These are phyloP conservation scores for Polyplosphaeria fusca DNA, from an alignment of 495 filamentous ascomycete species.

Conservation along the genomic window DNA sequence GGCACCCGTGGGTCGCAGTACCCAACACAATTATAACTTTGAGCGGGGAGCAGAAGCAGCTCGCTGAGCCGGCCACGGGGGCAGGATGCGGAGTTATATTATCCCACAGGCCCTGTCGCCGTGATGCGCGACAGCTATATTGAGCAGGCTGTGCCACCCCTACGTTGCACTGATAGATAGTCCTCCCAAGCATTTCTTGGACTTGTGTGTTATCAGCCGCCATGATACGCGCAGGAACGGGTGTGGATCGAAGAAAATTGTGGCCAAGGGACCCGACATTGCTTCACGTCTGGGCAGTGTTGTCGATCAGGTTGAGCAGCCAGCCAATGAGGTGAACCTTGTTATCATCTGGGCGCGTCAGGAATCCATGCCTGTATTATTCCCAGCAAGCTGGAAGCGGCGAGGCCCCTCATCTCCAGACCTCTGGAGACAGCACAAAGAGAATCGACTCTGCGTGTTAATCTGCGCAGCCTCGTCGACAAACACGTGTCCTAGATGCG, in stretches of 20 bases:
- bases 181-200: background rate
- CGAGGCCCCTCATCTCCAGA: no score
- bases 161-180: conserved; percentile 22
- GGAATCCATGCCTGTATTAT: background rate
- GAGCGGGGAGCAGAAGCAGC: background rate
- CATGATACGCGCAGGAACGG: background rate
- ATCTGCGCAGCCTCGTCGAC: no score
- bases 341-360: conserved; percentile 3
- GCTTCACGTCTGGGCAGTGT: conserved; percentile 9
- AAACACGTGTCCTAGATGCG: no score
- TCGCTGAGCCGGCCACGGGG: background rate
- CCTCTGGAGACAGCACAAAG: no score
- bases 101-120: conserved; percentile 4
- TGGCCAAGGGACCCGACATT: conserved; percentile 9
- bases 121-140: conserved; percentile 7
- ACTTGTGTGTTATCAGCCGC: conserved; percentile 14
- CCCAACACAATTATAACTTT: background rate
- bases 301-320: conserved; percentile 7
- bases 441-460: no score
- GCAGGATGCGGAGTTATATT: conserved; percentile 2
- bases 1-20: background rate
- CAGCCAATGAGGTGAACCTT: background rate
- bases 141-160: conserved; percentile 16
- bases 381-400: no score
- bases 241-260: background rate